Percentiles rank a stretch among this genome's conserved stretches.
phyloP scores from a whole-genome alignment of 768 basidiomycete genomes.

The Termitomyces sp. region DNA sequence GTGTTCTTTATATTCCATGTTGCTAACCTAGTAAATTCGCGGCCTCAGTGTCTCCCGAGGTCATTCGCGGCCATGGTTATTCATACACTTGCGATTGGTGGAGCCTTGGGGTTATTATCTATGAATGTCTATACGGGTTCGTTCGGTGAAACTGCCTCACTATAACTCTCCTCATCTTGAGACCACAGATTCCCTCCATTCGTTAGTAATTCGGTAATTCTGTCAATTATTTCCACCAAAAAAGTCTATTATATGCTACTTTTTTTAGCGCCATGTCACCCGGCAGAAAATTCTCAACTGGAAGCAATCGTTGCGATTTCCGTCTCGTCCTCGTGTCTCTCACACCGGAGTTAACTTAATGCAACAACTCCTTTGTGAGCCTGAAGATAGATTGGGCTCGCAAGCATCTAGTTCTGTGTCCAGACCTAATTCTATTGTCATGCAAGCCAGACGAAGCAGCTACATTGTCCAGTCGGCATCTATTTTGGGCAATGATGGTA shows the following conservation, averaged over 20 bases:
- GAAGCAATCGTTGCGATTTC: slow-evolving; percentile 86
- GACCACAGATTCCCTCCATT: slow-evolving; percentile 83
- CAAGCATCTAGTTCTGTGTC: slow-evolving; percentile 63
- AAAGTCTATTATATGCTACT: slow-evolving; percentile 15
- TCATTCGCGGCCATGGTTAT: slow-evolving; percentile 89
- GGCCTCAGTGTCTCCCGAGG: slow-evolving; percentile 79
- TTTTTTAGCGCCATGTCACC: slow-evolving; percentile 78
- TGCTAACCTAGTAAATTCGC: neutral
- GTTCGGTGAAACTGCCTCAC: slow-evolving; percentile 23
- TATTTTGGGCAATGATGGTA: slow-evolving; percentile 71
- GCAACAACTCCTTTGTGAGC: slow-evolving; percentile 88
- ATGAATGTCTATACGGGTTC: slow-evolving; percentile 90
- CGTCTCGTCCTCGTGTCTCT: slow-evolving; percentile 76
- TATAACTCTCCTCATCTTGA: slow-evolving; percentile 5
- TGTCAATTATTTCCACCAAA: slow-evolving; percentile 1
- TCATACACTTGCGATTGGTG: slow-evolving; percentile 97
- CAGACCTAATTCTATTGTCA: slow-evolving; percentile 74
- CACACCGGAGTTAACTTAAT: slow-evolving; percentile 86
- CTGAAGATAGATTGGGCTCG: slow-evolving; percentile 89
- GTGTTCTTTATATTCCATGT: slow-evolving; percentile 23
- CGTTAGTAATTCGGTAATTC: slow-evolving; percentile 80
- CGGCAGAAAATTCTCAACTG: slow-evolving; percentile 97
- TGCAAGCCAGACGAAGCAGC: slow-evolving; percentile 71
- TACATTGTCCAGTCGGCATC: slow-evolving; percentile 52
- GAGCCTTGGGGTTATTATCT: slow-evolving; percentile 97